Percentiles rank a stretch among this genome's conserved stretches.
These are phyloP conservation scores for Aspergillus incahuasiensis DNA, from an alignment of 495 filamentous ascomycete genomes.

Conservation along the genomic window DNA sequence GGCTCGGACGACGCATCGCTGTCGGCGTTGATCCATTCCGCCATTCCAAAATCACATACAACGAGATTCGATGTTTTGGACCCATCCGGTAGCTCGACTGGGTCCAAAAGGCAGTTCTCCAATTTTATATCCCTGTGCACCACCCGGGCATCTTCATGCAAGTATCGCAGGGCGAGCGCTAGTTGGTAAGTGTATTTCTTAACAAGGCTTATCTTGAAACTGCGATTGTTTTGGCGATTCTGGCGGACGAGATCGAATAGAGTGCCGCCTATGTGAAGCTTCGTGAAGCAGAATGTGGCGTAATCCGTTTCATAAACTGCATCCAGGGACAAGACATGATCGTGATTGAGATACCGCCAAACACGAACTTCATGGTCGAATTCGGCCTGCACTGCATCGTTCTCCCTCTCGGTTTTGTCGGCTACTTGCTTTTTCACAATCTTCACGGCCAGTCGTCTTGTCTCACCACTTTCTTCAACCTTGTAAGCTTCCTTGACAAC, in stretches of 20 bases:
- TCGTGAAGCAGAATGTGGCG: slow-evolving; percentile 72
- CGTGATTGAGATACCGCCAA: slow-evolving; percentile 66
- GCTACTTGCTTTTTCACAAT: slow-evolving; percentile 62
- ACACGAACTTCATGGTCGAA: slow-evolving; percentile 71
- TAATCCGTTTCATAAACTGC: slow-evolving; percentile 66
- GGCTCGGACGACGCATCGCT: slow-evolving; percentile 44
- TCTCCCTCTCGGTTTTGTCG: slow-evolving; percentile 55
- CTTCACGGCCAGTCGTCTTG: slow-evolving; percentile 60
- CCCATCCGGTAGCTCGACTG: slow-evolving; percentile 43
- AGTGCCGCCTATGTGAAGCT: slow-evolving; percentile 61
- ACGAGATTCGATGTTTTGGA: slow-evolving; percentile 51
- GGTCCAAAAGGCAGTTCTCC: slow-evolving; percentile 70
- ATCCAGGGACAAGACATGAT: slow-evolving; percentile 60
- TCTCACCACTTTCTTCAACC: slow-evolving; percentile 50
- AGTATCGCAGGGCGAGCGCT: slow-evolving; percentile 63
- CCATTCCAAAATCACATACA: slow-evolving; percentile 73
- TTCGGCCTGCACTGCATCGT: slow-evolving; percentile 65
- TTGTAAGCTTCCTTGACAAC: slow-evolving; percentile 68
- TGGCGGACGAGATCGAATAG: slow-evolving; percentile 64
- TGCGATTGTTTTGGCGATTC: slow-evolving; percentile 41
- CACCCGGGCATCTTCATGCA: slow-evolving; percentile 68
- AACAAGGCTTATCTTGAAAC: slow-evolving; percentile 48
- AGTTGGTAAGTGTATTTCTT: slow-evolving; percentile 65
- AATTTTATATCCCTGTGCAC: slow-evolving; percentile 74
- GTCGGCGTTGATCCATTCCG: slow-evolving; percentile 62